Percentiles rank a stretch among this genome's conserved stretches.
phyloP scores from a whole-genome alignment of 2,329 filamentous ascomycete species.

The Chrysosporium keratinophilum region DNA sequence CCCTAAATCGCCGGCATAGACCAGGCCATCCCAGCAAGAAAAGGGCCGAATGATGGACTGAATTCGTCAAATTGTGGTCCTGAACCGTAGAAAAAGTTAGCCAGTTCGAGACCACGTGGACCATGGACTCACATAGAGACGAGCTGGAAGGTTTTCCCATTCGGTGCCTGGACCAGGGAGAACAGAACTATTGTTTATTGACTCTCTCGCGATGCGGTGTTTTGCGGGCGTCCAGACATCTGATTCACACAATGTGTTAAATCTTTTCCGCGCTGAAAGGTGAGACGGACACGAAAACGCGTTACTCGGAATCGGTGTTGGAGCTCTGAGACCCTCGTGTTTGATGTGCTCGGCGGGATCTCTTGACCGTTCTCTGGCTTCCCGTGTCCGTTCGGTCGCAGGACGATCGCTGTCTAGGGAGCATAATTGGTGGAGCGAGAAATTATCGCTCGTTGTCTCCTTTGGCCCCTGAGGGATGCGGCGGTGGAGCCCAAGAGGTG shows the following conservation, averaged over 20 bases:
- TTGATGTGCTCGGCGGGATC: background rate
- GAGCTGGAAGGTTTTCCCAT: constrained; percentile 14
- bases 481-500: constrained; percentile 3
- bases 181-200: background rate
- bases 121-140: constrained; percentile 25
- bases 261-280: background rate
- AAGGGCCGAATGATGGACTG: constrained; percentile 18
- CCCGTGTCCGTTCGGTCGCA: no score
- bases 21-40: constrained; percentile 24
- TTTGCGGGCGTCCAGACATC: background rate
- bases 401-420: background rate
- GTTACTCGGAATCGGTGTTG: background rate
- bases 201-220: background rate
- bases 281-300: constrained; percentile 1
- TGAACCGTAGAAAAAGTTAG: constrained; percentile 27
- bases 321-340: constrained; percentile 4
- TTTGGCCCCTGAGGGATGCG: constrained; percentile 4
- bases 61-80: constrained; percentile 27
- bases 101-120: constrained; percentile 25
- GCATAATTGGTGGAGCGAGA: background rate
- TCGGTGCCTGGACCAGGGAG: background rate
- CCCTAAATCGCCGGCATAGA: constrained; percentile 26
- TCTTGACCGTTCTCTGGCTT: no score
- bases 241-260: constrained; percentile 5
- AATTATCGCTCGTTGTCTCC: background rate